Base-by-base conservation (phyloP, 2,329 filamentous ascomycete species). In the Curvularia verruculosa region DNA sequence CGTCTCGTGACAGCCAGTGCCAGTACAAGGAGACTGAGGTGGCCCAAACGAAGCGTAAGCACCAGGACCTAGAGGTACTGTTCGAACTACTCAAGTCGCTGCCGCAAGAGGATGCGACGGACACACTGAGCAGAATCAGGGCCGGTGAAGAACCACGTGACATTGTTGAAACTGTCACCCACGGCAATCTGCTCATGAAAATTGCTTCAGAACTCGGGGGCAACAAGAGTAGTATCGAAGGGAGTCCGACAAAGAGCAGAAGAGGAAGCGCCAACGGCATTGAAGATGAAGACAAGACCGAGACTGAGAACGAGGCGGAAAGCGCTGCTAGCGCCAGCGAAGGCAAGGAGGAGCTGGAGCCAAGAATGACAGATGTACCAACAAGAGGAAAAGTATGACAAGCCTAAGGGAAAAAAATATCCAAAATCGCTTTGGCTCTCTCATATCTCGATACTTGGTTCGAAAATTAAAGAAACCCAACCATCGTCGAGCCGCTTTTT, bases 101-200 rank as follows among this genome's bases (percentile, higher is more conserved):
- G 5, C 48, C 59, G 15, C 54, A 65, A 3, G 28, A 59, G 6
- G 58, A 63, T 23, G 59, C 64, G 12, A 36, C 19, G 4, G 52
- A 60, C 10, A 28, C 64, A 21, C 48, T 61, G 12, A 49, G 39
- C 3, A 60, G 61, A 37, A 59, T 66, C 34, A 55, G 64, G 44
- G 58, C 61, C 15, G 64, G 64, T 8, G 50, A 53, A 18, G 61
- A 65, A 10, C 52, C 58, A 13, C 54, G 54, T n/a, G 50, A 61
- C 9, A 45, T 66, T 15, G 59, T 66, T 5, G 61, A 63, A 34
- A 58, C 58, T 36, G 58, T 66, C 1, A 57, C 41, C 5, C 57
- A 64, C 53, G 63, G 63, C n/a, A 61, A 44, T 34, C 37, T 66
- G 43, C 61, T 66, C 7, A 50, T 66, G 51, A 53, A 64, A 19